phyloP scores from a whole-genome alignment of 106 monocot genomes.

The Alisma plantagoaquatica region DNA sequence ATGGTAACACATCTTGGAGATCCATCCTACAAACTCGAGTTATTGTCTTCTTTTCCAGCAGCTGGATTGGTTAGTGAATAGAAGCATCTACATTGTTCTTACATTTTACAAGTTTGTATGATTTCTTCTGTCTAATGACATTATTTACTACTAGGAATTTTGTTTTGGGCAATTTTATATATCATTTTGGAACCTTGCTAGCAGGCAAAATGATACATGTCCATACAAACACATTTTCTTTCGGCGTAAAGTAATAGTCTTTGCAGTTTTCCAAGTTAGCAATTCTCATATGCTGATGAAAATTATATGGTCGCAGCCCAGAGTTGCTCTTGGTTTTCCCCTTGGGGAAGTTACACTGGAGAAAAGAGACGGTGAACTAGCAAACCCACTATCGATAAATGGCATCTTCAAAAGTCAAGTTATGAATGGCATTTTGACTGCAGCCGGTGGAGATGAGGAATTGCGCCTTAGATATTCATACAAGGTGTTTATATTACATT shows the following conservation, averaged over 20 bases:
- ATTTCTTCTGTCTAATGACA: not conserved
- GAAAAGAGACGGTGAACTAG: constrained; percentile 32
- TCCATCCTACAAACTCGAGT: constrained; percentile 70
- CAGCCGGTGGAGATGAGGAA: constrained; percentile 40
- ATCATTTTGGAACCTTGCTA: too few species aligned
- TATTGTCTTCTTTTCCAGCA: constrained; percentile 52
- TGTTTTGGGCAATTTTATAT: too few species aligned
- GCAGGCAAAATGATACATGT: too few species aligned
- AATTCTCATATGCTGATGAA: too few species aligned
- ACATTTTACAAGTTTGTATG: too few species aligned
- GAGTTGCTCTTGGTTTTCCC: constrained; percentile 60
- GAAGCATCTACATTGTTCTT: too few species aligned
- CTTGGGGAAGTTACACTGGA: constrained; percentile 70
- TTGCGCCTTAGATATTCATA: constrained; percentile 74
- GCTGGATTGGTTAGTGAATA: constrained; percentile 50
- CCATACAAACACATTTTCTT: too few species aligned
- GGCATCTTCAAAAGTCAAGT: constrained; percentile 54
- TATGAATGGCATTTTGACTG: constrained; percentile 64
- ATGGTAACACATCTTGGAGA: constrained; percentile 45
- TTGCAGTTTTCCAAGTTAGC: too few species aligned
- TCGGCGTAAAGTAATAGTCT: too few species aligned
- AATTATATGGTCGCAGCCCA: constrained; percentile 52
- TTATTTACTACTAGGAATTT: too few species aligned
- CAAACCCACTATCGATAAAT: constrained; percentile 34
- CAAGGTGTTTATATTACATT: constrained; percentile 52